phyloP scores from a whole-genome alignment of 257 asterid species.

The Sherardia arvensis region DNA sequence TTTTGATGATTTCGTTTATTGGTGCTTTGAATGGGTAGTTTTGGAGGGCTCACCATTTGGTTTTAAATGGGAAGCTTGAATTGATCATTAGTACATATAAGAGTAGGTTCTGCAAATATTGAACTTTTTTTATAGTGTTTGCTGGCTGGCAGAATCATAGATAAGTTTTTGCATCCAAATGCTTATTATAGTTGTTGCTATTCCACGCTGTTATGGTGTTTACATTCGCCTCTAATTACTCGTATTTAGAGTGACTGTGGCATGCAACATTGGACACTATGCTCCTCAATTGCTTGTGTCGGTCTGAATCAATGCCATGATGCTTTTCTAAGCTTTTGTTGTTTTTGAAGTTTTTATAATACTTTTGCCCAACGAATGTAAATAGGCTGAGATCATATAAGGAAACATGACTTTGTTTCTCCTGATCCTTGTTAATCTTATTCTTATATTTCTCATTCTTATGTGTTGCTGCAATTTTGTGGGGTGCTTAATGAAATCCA shows the following conservation, averaged over 20 bases:
- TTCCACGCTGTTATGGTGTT: background rate
- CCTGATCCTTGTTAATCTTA: background rate
- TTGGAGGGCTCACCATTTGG: background rate
- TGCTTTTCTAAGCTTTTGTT: background rate
- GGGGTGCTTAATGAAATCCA: background rate
- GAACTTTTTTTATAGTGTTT: background rate
- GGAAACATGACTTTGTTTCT: background rate
- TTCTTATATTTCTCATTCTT: background rate
- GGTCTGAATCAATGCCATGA: background rate
- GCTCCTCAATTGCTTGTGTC: background rate
- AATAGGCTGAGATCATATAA: background rate
- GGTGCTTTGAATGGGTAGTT: background rate
- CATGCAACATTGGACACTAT: background rate
- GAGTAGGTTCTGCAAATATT: background rate
- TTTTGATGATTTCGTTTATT: background rate
- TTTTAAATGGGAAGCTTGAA: background rate
- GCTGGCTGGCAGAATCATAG: background rate
- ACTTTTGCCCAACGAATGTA: background rate
- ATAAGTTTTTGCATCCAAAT: background rate
- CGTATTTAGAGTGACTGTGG: background rate
- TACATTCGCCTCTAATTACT: background rate
- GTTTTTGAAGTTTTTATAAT: background rate
- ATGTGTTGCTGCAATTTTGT: background rate
- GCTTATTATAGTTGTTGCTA: background rate
- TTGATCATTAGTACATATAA: too few relatives aligned